Evolutionary conservation across 345 rosid species (phyloP).

Genomic region (Dimocarpus longan): DNA sequence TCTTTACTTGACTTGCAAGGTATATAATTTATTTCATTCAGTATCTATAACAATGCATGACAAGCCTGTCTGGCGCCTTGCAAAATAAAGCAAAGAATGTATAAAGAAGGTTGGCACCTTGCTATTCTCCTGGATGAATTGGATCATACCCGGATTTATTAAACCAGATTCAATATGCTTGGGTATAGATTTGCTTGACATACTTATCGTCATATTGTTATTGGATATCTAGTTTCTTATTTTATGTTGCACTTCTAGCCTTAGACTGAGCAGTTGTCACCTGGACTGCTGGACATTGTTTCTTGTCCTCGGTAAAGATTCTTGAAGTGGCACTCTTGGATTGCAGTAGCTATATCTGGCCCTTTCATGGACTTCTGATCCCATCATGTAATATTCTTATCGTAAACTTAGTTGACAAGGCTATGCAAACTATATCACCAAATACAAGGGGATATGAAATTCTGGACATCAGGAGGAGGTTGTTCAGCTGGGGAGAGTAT

Average conservation of each 20-base stretch:
- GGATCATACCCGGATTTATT: not conserved
- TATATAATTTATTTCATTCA: constrained; percentile 17
- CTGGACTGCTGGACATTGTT: not conserved
- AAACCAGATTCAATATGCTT: not conserved
- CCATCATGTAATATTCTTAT: not conserved
- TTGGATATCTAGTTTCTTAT: not conserved
- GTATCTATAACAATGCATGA: not conserved
- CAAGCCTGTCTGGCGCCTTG: not conserved
- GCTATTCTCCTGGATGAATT: not conserved
- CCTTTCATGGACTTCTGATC: not conserved
- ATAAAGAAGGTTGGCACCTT: not conserved
- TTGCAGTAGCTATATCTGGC: not conserved
- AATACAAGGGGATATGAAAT: not conserved
- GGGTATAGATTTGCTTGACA: not conserved
- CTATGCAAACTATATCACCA: not conserved
- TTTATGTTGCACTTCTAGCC: not conserved
- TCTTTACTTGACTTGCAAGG: constrained; percentile 70
- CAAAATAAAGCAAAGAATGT: not conserved
- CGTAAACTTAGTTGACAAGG: not conserved
- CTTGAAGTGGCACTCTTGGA: not conserved
- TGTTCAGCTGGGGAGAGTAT: constrained; percentile 1
- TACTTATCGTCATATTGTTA: not conserved
- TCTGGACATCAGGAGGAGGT: not conserved
- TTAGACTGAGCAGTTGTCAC: not conserved
- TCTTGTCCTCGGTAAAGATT: not conserved